phyloP scores from a whole-genome alignment of 768 basidiomycete species.

The Scleroderma bovista region DNA sequence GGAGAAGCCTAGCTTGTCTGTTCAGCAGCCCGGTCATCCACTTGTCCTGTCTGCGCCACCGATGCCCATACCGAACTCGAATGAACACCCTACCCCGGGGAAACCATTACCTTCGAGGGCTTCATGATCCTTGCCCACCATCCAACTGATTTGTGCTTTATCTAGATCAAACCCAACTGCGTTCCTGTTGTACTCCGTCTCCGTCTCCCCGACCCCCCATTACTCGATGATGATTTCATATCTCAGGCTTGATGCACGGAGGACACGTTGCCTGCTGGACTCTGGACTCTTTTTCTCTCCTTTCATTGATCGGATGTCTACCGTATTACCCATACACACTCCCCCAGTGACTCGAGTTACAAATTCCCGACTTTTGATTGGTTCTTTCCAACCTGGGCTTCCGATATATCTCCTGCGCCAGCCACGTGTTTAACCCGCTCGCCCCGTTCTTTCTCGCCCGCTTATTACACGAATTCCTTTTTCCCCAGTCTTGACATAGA shows the following conservation, averaged over 20 bases:
- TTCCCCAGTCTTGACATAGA: neutral
- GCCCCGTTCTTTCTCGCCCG: no score
- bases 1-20: neutral
- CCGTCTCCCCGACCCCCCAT: no score
- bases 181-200: neutral
- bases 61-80: constrained; percentile 14
- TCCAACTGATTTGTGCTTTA: neutral
- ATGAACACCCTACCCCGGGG: constrained; percentile 12
- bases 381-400: no score
- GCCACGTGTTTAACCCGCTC: no score
- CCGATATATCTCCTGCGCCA: no score
- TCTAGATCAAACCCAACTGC: no score
- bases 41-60: constrained; percentile 19
- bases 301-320: neutral
- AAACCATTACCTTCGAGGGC: neutral
- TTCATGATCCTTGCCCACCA: neutral
- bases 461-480: no score
- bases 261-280: neutral
- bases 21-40: constrained; percentile 17
- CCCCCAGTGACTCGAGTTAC: no score
- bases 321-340: neutral
- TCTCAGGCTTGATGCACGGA: neutral
- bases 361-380: no score
- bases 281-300: neutral
- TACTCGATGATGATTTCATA: no score